These are phyloP conservation scores for Nemania sp. DNA, from an alignment of 2,329 filamentous ascomycete species.

Conservation along the genomic window DNA sequence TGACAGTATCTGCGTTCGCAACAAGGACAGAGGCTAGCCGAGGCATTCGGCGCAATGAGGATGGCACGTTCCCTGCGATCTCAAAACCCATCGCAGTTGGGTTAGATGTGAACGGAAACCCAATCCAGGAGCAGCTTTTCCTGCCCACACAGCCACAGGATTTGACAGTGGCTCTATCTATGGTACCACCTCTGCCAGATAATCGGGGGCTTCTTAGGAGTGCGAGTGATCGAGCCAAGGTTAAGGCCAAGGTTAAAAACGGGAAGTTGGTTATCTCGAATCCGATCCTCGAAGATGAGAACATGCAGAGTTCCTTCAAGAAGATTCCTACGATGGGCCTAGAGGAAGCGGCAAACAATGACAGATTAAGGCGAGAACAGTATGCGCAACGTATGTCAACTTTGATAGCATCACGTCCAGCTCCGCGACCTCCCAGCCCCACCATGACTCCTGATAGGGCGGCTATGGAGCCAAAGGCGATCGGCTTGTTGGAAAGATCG, in stretches of 20 bases:
- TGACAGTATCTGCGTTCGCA: constrained; percentile 55
- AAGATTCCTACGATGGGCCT: constrained; percentile 61
- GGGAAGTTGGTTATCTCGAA: constrained; percentile 63
- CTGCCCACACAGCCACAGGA: constrained; percentile 54
- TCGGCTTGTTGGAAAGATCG: constrained; percentile 46
- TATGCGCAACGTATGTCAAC: constrained; percentile 47
- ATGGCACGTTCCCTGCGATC: constrained; percentile 54
- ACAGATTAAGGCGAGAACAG: constrained; percentile 58
- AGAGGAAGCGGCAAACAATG: constrained; percentile 60
- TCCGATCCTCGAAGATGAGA: constrained; percentile 57
- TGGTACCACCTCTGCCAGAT: constrained; percentile 34
- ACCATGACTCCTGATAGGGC: constrained; percentile 51
- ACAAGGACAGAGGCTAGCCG: constrained; percentile 34
- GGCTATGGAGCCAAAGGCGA: constrained; percentile 56
- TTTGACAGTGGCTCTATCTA: constrained; percentile 29
- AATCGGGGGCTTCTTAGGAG: constrained; percentile 31
- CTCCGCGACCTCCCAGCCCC: constrained; percentile 53
- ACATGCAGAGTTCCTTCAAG: constrained; percentile 45
- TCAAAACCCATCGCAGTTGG: constrained; percentile 53
- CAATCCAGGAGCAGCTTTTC: constrained; percentile 57
- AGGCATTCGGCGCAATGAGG: constrained; percentile 34
- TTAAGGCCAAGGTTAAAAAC: constrained; percentile 46
- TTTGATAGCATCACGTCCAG: constrained; percentile 53
- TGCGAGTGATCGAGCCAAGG: constrained; percentile 38
- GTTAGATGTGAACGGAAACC: constrained; percentile 55